These are phyloP conservation scores for Suillus americanus DNA, from an alignment of 768 basidiomycete genomes.

Conservation along the genomic window DNA sequence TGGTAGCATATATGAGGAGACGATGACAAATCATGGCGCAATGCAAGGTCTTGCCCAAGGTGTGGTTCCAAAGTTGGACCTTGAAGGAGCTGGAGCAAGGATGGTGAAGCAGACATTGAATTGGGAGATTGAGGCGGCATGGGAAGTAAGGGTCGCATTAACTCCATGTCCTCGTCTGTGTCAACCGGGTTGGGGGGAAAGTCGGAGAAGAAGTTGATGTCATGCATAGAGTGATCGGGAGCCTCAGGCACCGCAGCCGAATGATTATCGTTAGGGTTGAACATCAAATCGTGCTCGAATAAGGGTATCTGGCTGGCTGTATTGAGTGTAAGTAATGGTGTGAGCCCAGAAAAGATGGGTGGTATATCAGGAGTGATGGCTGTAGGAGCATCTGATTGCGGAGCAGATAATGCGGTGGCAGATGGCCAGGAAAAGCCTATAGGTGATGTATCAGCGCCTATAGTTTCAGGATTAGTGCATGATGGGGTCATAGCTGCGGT, in stretches of 20 bases:
- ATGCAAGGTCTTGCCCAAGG: background rate
- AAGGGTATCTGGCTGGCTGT: background rate
- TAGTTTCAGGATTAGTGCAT: too few species aligned
- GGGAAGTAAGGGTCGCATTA: background rate
- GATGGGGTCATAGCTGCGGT: background rate
- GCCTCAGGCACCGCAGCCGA: background rate
- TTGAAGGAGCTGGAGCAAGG: background rate
- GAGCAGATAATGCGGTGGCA: too few species aligned
- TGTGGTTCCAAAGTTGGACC: background rate
- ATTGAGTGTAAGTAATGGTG: background rate
- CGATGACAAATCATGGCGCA: background rate
- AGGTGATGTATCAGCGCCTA: too few species aligned
- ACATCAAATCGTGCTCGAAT: background rate
- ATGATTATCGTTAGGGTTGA: background rate
- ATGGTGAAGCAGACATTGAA: background rate
- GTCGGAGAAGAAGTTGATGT: background rate
- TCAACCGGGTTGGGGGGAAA: background rate
- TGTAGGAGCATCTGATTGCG: too few species aligned
- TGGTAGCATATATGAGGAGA: background rate
- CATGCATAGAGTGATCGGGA: background rate
- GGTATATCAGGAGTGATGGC: too few species aligned
- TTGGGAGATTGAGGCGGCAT: background rate
- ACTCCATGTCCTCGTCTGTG: background rate
- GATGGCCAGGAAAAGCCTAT: too few species aligned
- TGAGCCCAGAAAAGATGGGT: background rate